Evolutionary conservation across 1,139 yeast species (phyloP).

Genomic region (Suhomyces choctaworum): DNA sequence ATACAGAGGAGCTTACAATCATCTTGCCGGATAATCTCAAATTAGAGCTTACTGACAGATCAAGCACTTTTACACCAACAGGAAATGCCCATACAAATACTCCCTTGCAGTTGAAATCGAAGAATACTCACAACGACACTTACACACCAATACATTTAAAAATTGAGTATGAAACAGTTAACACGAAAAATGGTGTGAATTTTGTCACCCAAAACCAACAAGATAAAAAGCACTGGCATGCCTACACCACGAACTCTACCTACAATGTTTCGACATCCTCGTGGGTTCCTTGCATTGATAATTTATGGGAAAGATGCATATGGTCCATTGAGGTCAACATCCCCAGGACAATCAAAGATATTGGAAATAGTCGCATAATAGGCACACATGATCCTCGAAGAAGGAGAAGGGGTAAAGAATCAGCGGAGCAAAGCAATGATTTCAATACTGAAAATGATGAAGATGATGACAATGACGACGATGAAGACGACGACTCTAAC

Average conservation of each 20-base stretch:
- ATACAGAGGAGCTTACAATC: slow-evolving; percentile 72
- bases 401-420: slow-evolving; percentile 13
- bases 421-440: slow-evolving; percentile 14
- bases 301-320: slow-evolving; percentile 82
- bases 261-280: slow-evolving; percentile 81
- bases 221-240: slow-evolving; percentile 65
- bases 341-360: slow-evolving; percentile 77
- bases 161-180: slow-evolving; percentile 64
- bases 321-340: slow-evolving; percentile 88
- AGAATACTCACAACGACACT: slow-evolving; percentile 37
- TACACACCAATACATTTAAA: slow-evolving; percentile 74
- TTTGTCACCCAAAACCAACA: slow-evolving; percentile 57
- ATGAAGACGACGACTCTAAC: slow-evolving; percentile 51
- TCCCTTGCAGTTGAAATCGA: slow-evolving; percentile 40
- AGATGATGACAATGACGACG: slow-evolving; percentile 34
- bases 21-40: slow-evolving; percentile 71
- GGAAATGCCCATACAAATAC: slow-evolving; percentile 43
- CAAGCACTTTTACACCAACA: slow-evolving; percentile 42
- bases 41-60: slow-evolving; percentile 58
- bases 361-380: slow-evolving; percentile 51
- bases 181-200: slow-evolving; percentile 73
- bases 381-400: slow-evolving; percentile 28
- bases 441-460: slow-evolving; percentile 12
- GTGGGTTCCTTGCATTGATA: slow-evolving; percentile 97
- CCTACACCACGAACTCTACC: slow-evolving; percentile 79